Base-by-base conservation (phyloP, 306 rosid genomes). In the Rubus idaeus region DNA sequence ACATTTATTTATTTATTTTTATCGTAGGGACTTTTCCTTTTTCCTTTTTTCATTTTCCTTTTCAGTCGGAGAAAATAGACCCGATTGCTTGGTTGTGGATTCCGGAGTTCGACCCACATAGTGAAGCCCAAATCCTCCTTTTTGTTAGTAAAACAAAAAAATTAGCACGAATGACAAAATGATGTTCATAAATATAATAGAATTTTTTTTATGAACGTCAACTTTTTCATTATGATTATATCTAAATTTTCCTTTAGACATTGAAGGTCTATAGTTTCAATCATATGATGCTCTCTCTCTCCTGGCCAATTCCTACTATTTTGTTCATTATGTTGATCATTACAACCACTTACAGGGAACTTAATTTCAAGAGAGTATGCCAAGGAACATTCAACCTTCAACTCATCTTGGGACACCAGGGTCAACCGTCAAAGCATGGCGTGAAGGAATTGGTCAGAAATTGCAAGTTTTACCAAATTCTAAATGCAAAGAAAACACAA, bases 371-470 rank as follows among this genome's bases (percentile, higher is more conserved):
- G 2, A 30, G 35, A 30, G 35, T 30, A 30, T 30, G 35, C 6
- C 10, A 1, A 8, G 63, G 23, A 57, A 42, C 4, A 44, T 74
- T 58, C 77, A 58, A 58, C 23, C 77, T 58, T 74, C 69, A 74
- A 74, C 44, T 44, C 42, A 21, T 4, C 30, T 6, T 4, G 77
- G 3, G 0, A 44, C 5, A 20, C 37, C 2, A 44, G 26, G 52
- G 18, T 57, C 56, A 44, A 73, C 53, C 68, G 5, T 73, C 68
- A 44, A 73, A 17, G 26, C 76, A 57, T 37, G 12, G 3, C 44
- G 41, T 17, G 17, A n/a, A 18, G 8, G 71, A 41, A 41, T n/a
- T 4, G 55, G 68, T 74, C 45, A 74, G 18, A 58, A 9, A 16
- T 42, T 17, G 44, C 45, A 20, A 55, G 45, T 40, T 72, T 37